Evolutionary conservation across 2,329 filamentous ascomycete species (phyloP).

Genomic region (Fusarium cicatricum): DNA sequence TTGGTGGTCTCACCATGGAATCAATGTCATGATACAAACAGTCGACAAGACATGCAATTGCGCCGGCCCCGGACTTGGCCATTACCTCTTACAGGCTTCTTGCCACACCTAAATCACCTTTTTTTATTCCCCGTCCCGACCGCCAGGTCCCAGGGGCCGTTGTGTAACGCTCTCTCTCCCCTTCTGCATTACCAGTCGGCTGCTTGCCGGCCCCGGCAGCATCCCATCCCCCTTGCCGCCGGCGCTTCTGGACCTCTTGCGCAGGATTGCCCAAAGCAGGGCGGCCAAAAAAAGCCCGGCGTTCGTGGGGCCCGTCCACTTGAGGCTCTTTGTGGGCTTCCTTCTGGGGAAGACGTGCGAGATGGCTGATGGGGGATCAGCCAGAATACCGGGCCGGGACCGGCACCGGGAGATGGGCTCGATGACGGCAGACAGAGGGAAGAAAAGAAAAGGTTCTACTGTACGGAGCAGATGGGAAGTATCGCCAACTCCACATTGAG

Average conservation of each 20-base stretch:
- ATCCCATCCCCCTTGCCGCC: not conserved
- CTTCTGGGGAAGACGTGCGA: conserved; percentile 33
- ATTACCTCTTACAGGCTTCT: not conserved
- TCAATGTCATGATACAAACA: conserved; percentile 15
- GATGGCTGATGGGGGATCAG: not conserved
- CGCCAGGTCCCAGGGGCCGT: not conserved
- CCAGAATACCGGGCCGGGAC: conserved; percentile 23
- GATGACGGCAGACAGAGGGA: no score
- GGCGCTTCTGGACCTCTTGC: no score
- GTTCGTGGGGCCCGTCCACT: conserved; percentile 2
- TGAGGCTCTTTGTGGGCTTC: conserved; percentile 22
- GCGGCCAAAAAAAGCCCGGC: not conserved
- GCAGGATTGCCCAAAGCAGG: no score
- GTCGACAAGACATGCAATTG: not conserved
- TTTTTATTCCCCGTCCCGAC: not conserved
- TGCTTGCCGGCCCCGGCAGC: conserved; percentile 29
- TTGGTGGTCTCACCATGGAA: conserved; percentile 1
- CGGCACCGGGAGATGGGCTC: conserved; percentile 19
- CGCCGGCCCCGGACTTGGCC: not conserved
- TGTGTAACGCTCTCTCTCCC: not conserved
- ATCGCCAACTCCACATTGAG: not conserved
- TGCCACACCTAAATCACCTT: not conserved
- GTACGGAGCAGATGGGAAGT: not conserved
- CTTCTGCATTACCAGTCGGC: conserved; percentile 13
- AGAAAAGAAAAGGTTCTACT: not conserved